Base-by-base conservation (phyloP, 1,284 basidiomycete genomes). In the Veloboletus limbatus region DNA sequence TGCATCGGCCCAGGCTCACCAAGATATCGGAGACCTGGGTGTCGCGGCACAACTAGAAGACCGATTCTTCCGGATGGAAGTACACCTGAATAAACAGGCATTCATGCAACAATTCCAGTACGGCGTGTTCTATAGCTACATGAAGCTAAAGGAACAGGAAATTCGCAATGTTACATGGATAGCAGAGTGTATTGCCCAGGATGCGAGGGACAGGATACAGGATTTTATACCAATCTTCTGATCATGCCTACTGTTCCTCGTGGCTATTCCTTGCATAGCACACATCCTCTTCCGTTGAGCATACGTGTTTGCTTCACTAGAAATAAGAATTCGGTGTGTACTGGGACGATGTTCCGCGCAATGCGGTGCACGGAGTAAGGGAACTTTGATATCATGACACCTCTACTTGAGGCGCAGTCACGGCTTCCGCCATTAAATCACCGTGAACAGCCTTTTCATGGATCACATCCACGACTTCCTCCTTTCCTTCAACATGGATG, bases 141-240 rank as follows among this genome's bases (percentile, higher is more conserved):
- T 96, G 70, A 97, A 97, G 74, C 76, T 99, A 67, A 99, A 99
- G 78, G 97, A 99, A 74, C 97, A 99, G 75, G 97, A 99, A 75
- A 95, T 99, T 54, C 75, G 97, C 57, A 97, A 92, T 64, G 69
- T 99, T 61, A 96, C 92, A 26, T 98, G 95, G 95, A 95, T 97
- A 68, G 92, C 93, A 45, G 94, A 97, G 73, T 97, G 93, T 68
- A 95, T 97, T 58, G 92, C 92, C 13, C 93, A 97, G 73, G 88
- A 95, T 70, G 92, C 92, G 43, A 82, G 85, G 67, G 91, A 96
- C 62, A 81, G 94, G 70, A 92, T 97, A 70, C 85, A 92, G 61
- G 92, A 95, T 69, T 94, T 87, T 70, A 92, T 94, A 74, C 83
- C 88, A 54, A 88, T 90, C 53, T 92, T 90, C 63, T 88, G 68